Conservation (phyloP, 2,329 filamentous ascomycete species). For the Aspergillus ustus region DNA sequence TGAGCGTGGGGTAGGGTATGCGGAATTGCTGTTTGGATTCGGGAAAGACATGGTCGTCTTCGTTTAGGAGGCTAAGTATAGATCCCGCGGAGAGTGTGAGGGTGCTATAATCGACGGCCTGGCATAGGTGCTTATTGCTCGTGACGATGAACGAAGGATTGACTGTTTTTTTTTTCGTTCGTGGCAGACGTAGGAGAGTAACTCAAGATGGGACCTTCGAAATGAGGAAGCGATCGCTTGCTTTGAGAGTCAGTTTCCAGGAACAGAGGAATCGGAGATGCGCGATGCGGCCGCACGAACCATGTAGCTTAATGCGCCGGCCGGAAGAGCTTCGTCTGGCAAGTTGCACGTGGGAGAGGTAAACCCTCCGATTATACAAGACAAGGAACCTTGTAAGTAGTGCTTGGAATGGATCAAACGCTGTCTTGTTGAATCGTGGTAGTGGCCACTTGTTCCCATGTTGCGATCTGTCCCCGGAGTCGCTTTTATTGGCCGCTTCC, state of each 20-base stretch:
- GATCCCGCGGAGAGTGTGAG: neutral
- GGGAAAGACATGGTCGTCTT: constrained; percentile 57
- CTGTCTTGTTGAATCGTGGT: neutral
- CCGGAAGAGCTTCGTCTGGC: neutral
- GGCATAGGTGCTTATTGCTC: constrained; percentile 13
- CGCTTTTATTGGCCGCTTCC: constrained; percentile 14
- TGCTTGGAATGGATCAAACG: neutral
- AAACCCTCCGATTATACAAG: neutral
- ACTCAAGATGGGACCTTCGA: neutral
- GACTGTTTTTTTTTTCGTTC: neutral
- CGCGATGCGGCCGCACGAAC: neutral
- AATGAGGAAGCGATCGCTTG: neutral
- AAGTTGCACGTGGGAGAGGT: neutral
- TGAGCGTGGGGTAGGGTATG: constrained; percentile 34
- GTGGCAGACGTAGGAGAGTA: neutral
- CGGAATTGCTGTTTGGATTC: constrained; percentile 68
- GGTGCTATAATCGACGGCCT: neutral
- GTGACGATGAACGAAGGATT: neutral
- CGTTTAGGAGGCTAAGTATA: neutral
- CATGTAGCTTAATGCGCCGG: neutral
- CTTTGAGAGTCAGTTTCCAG: neutral
- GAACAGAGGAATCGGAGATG: neutral
- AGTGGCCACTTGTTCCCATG: constrained; percentile 21
- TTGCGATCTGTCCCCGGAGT: constrained; percentile 11
- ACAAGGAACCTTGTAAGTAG: neutral